Conservation (phyloP, 345 rosid species). For the Nasturtium officinale region DNA sequence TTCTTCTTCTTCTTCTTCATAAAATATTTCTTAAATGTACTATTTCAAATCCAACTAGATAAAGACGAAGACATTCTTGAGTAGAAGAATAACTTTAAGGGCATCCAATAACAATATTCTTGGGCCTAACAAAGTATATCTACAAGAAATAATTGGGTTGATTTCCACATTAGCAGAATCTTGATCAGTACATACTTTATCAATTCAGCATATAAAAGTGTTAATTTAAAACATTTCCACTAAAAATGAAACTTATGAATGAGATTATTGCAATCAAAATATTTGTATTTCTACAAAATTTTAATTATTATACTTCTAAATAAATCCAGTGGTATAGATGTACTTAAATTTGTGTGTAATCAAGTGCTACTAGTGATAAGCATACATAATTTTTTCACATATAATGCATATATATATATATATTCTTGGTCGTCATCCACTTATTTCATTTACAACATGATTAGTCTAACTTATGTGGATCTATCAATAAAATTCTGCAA, state of each 20-base stretch:
- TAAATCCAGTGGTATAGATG: not conserved
- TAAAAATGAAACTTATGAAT: too few relatives aligned
- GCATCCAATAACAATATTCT: constrained; percentile 40
- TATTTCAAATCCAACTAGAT: constrained; percentile 11
- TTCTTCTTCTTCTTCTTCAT: too few relatives aligned
- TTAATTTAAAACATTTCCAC: too few relatives aligned
- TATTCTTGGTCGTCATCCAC: not conserved
- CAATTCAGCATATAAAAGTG: constrained; percentile 20
- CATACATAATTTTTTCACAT: not conserved
- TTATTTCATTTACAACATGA: not conserved
- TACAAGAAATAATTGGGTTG: constrained; percentile 15
- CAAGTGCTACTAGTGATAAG: not conserved
- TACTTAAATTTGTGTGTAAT: not conserved
- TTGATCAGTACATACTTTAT: not conserved
- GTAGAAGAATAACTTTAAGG: not conserved
- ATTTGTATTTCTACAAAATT: not conserved
- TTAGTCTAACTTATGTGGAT: constrained; percentile 2
- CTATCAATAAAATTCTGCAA: not conserved
- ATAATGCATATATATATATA: not conserved
- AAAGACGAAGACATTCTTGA: constrained; percentile 18
- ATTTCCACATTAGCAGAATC: constrained; percentile 25
- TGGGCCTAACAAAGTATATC: constrained; percentile 32
- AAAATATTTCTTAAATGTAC: not conserved
- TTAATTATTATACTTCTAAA: too few relatives aligned
- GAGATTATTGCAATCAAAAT: not conserved